Conservation (phyloP, 306 rosid genomes). For the Fagus sylvatica region DNA sequence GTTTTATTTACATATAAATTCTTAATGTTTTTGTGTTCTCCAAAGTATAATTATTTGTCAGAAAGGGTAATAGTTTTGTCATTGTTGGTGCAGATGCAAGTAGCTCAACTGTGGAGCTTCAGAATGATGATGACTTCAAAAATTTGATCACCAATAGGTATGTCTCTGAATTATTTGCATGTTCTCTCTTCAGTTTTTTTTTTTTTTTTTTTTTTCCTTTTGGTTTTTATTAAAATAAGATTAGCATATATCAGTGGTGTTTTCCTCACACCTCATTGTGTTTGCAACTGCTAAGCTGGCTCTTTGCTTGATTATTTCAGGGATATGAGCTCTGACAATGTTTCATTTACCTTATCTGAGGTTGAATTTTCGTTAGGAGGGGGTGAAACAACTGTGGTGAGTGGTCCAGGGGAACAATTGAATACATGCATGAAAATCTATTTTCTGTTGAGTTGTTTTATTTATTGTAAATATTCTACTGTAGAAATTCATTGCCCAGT, state of each 20-base stretch:
- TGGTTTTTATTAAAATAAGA: neutral
- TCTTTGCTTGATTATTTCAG: conserved; percentile 40
- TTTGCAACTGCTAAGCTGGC: conserved; percentile 21
- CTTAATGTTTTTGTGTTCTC: conserved; percentile 8
- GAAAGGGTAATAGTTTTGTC: conserved; percentile 31
- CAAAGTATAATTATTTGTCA: neutral
- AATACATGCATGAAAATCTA: conserved; percentile 1
- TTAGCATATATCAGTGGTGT: conserved; percentile 1
- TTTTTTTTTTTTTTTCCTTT: neutral
- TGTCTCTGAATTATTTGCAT: neutral
- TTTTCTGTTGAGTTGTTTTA: neutral
- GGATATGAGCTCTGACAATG: conserved; percentile 44
- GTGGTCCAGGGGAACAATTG: conserved; percentile 29
- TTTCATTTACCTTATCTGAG: conserved; percentile 59
- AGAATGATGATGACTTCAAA: conserved; percentile 31
- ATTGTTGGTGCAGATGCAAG: conserved; percentile 55
- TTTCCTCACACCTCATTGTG: neutral
- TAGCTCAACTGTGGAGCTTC: conserved; percentile 32
- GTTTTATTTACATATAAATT: conserved; percentile 17
- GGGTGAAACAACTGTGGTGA: conserved; percentile 72
- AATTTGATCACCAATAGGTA: conserved; percentile 40
- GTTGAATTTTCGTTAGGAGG: conserved; percentile 71
- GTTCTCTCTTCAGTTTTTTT: too few relatives aligned
- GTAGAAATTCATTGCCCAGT: neutral
- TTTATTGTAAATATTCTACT: neutral